Percentiles rank a stretch among this genome's conserved stretches.
Evolutionary conservation across 306 rosid genomes (phyloP).

Genomic region (Rosa chinensis): DNA sequence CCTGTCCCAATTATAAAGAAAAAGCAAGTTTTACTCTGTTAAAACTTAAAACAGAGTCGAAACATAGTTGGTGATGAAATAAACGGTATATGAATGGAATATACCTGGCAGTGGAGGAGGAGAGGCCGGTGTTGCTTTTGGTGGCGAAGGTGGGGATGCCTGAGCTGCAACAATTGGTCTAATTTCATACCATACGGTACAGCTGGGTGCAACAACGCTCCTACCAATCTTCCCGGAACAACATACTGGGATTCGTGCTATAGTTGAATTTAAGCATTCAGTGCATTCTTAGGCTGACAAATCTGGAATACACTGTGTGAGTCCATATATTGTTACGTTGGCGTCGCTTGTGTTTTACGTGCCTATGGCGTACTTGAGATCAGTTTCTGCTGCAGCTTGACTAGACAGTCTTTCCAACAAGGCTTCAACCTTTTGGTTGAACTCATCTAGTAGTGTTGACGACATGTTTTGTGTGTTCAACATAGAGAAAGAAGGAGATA

Average conservation of each 20-base stretch:
- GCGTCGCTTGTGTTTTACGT: neutral
- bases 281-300: neutral
- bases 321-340: constrained; percentile 15
- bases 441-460: neutral
- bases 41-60: no score
- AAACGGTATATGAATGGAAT: neutral
- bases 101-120: neutral
- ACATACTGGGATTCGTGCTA: no score
- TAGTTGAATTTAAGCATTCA: no score
- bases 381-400: constrained; percentile 11
- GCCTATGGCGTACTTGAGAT: constrained; percentile 10
- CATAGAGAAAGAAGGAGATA: neutral
- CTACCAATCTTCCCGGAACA: no score
- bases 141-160: neutral
- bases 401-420: neutral
- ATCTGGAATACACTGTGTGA: constrained; percentile 23
- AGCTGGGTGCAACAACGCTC: no score
- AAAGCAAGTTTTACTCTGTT: neutral
- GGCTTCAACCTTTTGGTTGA: neutral
- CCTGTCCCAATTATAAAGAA: no score
- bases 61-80: neutral
- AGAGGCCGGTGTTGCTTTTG: neutral
- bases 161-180: no score
- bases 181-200: no score
- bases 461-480: neutral